phyloP scores from a whole-genome alignment of 202 grass and related monocot genomes.

The Schoenoplectus triqueter region DNA sequence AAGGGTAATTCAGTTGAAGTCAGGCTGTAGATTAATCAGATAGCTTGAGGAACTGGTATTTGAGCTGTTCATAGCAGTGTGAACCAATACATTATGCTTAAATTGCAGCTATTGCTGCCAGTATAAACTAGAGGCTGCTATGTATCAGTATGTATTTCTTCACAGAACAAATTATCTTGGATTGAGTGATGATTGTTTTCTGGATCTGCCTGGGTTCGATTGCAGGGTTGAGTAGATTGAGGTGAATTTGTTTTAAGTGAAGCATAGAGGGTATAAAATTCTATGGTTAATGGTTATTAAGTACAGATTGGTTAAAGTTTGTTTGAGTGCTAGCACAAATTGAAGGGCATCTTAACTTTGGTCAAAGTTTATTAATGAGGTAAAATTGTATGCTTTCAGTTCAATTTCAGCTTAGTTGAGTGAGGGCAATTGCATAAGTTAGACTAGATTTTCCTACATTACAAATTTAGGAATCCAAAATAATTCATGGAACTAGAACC shows the following conservation, averaged over 20 bases:
- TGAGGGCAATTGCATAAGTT: background rate
- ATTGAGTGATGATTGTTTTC: background rate
- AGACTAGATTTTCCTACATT: background rate
- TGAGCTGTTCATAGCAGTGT: background rate
- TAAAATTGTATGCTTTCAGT: background rate
- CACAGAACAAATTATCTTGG: background rate
- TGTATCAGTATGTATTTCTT: background rate
- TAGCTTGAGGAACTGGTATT: conserved; percentile 1
- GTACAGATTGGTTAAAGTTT: background rate
- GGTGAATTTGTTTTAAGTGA: background rate
- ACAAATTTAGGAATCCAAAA: background rate
- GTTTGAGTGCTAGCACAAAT: background rate
- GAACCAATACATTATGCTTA: background rate
- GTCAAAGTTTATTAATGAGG: background rate
- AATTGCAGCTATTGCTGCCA: conserved; percentile 9
- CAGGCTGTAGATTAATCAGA: background rate
- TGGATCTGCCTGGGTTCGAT: background rate
- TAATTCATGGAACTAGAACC: background rate
- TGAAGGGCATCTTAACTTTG: background rate
- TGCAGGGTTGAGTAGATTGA: background rate
- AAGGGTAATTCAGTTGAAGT: conserved; percentile 1
- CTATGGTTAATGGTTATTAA: background rate
- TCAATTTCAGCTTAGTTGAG: background rate
- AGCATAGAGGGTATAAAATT: background rate
- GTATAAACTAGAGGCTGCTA: background rate